Evolutionary conservation across 1,284 basidiomycete genomes (phyloP).

Genomic region (Erythrobasidium hasegawianum): DNA sequence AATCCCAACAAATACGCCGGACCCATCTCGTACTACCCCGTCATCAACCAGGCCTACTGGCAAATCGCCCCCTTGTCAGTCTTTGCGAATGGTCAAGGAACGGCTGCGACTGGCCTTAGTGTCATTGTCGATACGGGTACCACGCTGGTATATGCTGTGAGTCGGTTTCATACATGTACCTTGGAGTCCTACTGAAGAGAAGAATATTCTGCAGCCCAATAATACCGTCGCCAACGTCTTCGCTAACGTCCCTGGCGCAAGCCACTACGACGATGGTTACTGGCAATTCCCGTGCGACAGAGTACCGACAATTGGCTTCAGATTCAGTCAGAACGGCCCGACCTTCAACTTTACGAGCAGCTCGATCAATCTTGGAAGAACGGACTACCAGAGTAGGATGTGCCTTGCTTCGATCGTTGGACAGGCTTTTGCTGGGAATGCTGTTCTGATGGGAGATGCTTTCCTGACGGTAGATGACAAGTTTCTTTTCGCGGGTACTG

Average conservation of each 20-base stretch:
- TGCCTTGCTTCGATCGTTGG: slow-evolving; percentile 47
- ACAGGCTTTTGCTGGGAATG: slow-evolving; percentile 46
- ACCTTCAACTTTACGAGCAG: slow-evolving; percentile 36
- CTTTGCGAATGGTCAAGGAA: slow-evolving; percentile 41
- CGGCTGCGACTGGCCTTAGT: slow-evolving; percentile 47
- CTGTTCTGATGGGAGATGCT: slow-evolving; percentile 24
- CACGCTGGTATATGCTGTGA: slow-evolving; percentile 52
- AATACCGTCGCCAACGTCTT: slow-evolving; percentile 49
- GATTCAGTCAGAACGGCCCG: slow-evolving; percentile 44
- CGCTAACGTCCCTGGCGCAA: slow-evolving; percentile 53
- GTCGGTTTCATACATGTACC: slow-evolving; percentile 41
- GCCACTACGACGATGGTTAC: slow-evolving; percentile 49
- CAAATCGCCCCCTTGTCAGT: slow-evolving; percentile 40
- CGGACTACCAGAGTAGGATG: slow-evolving; percentile 24
- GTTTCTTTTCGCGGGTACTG: not conserved
- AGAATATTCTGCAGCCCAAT: slow-evolving; percentile 12
- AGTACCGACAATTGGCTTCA: slow-evolving; percentile 46
- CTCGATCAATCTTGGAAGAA: slow-evolving; percentile 40
- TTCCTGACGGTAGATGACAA: slow-evolving; percentile 41
- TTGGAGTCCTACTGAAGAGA: not conserved
- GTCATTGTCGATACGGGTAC: slow-evolving; percentile 55
- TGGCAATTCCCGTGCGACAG: slow-evolving; percentile 48
- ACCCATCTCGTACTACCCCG: slow-evolving; percentile 51
- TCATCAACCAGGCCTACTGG: slow-evolving; percentile 49
- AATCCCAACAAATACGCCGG: slow-evolving; percentile 52